phyloP scores from a whole-genome alignment of 2,329 filamentous ascomycete species.

The Microascus cirrosus region DNA sequence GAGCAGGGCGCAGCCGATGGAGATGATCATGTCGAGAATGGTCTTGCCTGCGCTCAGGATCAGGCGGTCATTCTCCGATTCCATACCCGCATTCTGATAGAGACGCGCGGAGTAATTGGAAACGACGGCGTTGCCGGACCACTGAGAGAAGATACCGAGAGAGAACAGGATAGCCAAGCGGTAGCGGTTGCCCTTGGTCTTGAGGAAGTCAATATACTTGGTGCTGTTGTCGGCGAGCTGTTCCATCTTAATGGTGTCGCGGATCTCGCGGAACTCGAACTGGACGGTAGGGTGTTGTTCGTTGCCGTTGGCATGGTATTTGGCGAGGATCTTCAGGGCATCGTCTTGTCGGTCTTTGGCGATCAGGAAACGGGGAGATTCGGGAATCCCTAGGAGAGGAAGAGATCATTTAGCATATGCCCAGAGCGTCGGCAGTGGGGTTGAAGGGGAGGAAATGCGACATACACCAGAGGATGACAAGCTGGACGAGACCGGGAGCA shows the following conservation, averaged over 20 bases:
- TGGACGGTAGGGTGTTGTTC: constrained; percentile 48
- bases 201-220: constrained; percentile 49
- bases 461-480: constrained; percentile 45
- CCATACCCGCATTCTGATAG: constrained; percentile 51
- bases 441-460: background rate
- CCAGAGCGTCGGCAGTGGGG: background rate
- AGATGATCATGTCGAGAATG: constrained; percentile 46
- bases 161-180: constrained; percentile 50
- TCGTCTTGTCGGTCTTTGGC: constrained; percentile 52
- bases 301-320: constrained; percentile 54
- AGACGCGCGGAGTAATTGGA: constrained; percentile 56
- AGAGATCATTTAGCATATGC: background rate
- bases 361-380: constrained; percentile 55
- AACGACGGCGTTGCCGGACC: constrained; percentile 56
- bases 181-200: constrained; percentile 53
- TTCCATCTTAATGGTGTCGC: constrained; percentile 49
- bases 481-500: constrained; percentile 48
- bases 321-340: constrained; percentile 47
- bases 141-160: constrained; percentile 56
- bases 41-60: constrained; percentile 42
- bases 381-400: constrained; percentile 34
- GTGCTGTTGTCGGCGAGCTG: constrained; percentile 33
- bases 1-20: constrained; percentile 37
- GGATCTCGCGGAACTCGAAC: constrained; percentile 57
- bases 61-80: constrained; percentile 30